Percentiles rank a stretch among this genome's conserved stretches.
Conservation (phyloP, 148 eudicot species). For the Nyssa sinensis region DNA sequence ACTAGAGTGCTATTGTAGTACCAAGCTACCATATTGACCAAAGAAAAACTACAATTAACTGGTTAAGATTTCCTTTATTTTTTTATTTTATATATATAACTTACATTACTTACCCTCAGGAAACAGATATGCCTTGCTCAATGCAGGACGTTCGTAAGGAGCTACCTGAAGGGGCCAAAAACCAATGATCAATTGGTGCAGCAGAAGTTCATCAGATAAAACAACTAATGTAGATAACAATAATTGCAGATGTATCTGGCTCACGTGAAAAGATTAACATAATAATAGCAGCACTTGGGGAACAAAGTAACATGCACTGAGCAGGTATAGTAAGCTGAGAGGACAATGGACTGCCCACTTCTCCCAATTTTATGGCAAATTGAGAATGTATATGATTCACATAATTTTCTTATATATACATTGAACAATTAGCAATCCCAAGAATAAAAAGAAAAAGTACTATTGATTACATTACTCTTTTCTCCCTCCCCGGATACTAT, state of each 20-base stretch:
- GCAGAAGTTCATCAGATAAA: not conserved
- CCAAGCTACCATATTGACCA: not conserved
- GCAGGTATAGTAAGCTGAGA: not conserved
- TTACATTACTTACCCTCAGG: constrained; percentile 73
- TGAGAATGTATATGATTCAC: not conserved
- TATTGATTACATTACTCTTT: not conserved
- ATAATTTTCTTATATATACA: not conserved
- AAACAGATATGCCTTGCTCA: constrained; percentile 92
- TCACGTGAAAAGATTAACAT: no score
- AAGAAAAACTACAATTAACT: not conserved
- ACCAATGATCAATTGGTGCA: not conserved
- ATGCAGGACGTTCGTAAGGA: constrained; percentile 99
- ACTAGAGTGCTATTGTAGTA: not conserved
- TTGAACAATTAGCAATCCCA: not conserved
- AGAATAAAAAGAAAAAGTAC: not conserved
- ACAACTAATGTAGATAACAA: not conserved
- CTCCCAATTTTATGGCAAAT: not conserved
- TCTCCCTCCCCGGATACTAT: no score
- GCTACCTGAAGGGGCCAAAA: constrained; percentile 62
- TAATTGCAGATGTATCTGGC: not conserved
- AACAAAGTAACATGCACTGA: not conserved
- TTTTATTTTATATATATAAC: not conserved
- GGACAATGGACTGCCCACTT: not conserved
- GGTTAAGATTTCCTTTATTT: not conserved
- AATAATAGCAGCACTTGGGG: not conserved